Base-by-base conservation (phyloP, 2,329 filamentous ascomycete genomes). In the Colletotrichum neosansevieriae region DNA sequence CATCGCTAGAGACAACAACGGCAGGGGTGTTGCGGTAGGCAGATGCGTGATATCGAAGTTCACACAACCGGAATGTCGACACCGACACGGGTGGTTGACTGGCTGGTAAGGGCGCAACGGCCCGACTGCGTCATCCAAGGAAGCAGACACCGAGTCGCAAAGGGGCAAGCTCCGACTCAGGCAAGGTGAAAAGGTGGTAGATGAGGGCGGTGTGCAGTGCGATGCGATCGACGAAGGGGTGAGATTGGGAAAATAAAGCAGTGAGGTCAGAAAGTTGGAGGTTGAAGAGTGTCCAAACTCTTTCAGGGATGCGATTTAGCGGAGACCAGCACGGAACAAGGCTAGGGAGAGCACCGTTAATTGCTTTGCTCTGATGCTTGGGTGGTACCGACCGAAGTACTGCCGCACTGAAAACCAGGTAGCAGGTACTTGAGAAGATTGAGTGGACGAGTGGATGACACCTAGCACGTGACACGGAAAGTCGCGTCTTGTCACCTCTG, bases 61-160 rank as follows among this genome's bases (percentile, higher is more conserved):
- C 79, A 83, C 82, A 82, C 82, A 81, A 83, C 78, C 74, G 73
- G 71, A 63, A 56, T 56, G 60, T 60, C 57, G 73, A 68, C 63
- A 63, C 45, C 24, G 50, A 66, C 32, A 57, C 45, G 61, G 62
- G 72, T 32, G 42, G 51, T 51, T 64, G 50, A 58, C 40, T 50
- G 47, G 58, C 19, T 53, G 38, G 49, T 47, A 34, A 56, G 54
- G 53, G 24, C 51, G 57, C 57, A 63, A 51, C 12, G 62, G 63
- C 51, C 44, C 32, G 32, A 63, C 51, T 67, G 50, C 63, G 67
- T 69, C 67, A 58, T 67, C 38, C 63, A 63, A 58, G 24, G 57
- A 69, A 42, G 57, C 9, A 57, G n/a, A 40, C 36, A 40, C 50
- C 32, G 56, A 51, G 56, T 67, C 67, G 67, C 67, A 42, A 58